These are phyloP conservation scores for Cymbidium sinense DNA, from an alignment of 106 monocot species.

Conservation along the genomic window DNA sequence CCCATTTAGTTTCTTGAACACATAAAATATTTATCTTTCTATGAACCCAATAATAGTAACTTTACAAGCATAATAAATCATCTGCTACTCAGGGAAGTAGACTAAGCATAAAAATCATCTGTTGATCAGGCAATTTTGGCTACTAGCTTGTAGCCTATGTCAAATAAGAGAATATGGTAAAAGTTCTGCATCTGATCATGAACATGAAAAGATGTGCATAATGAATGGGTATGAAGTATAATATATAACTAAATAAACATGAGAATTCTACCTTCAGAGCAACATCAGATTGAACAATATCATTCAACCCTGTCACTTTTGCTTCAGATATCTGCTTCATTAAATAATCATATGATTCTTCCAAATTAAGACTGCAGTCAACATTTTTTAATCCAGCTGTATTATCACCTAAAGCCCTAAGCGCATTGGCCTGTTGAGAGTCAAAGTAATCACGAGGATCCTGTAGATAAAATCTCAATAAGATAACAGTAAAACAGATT, in stretches of 20 bases:
- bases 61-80: background rate
- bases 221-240: background rate
- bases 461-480: constrained; percentile 28
- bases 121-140: background rate
- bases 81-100: background rate
- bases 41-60: no score
- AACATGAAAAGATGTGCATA: background rate
- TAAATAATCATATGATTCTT: constrained; percentile 60
- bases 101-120: background rate
- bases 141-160: background rate
- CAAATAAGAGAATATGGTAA: background rate
- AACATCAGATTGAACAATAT: constrained; percentile 65
- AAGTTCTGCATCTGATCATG: background rate
- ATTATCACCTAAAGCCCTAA: constrained; percentile 53
- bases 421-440: constrained; percentile 83
- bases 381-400: constrained; percentile 27
- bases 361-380: constrained; percentile 31
- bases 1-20: no score
- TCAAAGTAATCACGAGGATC: constrained; percentile 97
- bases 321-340: constrained; percentile 57
- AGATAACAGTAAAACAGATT: constrained; percentile 8
- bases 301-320: constrained; percentile 42
- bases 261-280: constrained; percentile 62
- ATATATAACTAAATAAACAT: background rate
- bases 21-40: no score